Base-by-base conservation (phyloP, 164 flowering plant species). In the Liriodendron chinense region DNA sequence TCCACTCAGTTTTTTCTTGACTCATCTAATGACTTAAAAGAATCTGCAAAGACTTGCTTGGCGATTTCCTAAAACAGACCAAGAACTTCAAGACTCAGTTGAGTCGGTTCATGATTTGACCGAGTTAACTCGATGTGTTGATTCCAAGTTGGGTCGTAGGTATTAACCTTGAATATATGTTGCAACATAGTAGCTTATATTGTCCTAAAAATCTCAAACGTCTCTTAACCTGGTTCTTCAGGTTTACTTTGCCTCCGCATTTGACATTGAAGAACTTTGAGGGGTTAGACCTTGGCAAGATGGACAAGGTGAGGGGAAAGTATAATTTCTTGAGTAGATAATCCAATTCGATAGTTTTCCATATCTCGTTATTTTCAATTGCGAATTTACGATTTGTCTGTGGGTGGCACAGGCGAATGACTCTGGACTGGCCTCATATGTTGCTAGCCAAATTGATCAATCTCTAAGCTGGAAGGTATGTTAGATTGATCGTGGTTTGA, bases 361-460 rank as follows among this genome's bases (percentile, higher is more conserved):
- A 3, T 63, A n/a, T 47, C 26, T n/a, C 50, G 7, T 74, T 20
- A 18, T 47, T 69, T 25, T 34, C 70, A 74, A 8, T 20, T 71
- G 47, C 20, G 24, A 8, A 22, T 9, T 67, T 68, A 20, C 12
- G 9, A 72, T 62, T 28, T 8, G n/a, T 56, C 9, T 24, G 28
- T 22, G 28, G 62, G n/a, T 53, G n/a, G 22, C 76, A 80, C 84
- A 91, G 94, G 61, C 84, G 25, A 69, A 84, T 76, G 94, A 88
- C 79, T 92, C 96, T 83, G 96, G 96, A 74, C 85, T 92, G 16
- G 90, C 91, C 71, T 85, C 92, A 57, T 92, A 92, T 79, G 91
- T 83, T 78, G 90, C 93, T 73, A 86, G 86, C 13, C 93, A 90
- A 85, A 78, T 85, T 77, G 98, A 93, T 65, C 85, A 81, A 25